phyloP scores from a whole-genome alignment of 2,329 filamentous ascomycete genomes.

The Aspergillus texensis region DNA sequence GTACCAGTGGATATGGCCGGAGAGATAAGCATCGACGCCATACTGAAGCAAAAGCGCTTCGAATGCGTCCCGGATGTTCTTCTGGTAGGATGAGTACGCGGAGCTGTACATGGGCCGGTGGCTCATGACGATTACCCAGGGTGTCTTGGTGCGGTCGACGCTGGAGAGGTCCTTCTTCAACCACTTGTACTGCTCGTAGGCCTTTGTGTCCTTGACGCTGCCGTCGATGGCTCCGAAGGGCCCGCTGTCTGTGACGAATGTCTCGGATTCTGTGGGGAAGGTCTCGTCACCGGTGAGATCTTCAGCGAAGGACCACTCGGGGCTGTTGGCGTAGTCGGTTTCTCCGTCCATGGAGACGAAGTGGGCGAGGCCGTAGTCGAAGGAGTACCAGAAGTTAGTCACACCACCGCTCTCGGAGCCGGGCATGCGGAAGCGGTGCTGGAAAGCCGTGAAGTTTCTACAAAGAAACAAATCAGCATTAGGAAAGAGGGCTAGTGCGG shows the following conservation, averaged over 20 bases:
- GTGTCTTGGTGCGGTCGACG: slow-evolving; percentile 51
- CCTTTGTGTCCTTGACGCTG: slow-evolving; percentile 43
- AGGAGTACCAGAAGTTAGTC: slow-evolving; percentile 58
- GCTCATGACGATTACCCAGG: slow-evolving; percentile 54
- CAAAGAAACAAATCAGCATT: not conserved
- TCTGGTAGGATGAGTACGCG: slow-evolving; percentile 48
- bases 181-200: slow-evolving; percentile 54
- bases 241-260: slow-evolving; percentile 52
- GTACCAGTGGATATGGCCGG: slow-evolving; percentile 53
- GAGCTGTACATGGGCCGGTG: slow-evolving; percentile 56
- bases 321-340: slow-evolving; percentile 54
- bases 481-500: no score
- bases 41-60: slow-evolving; percentile 49
- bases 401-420: slow-evolving; percentile 52
- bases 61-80: slow-evolving; percentile 49
- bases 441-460: slow-evolving; percentile 55
- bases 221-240: slow-evolving; percentile 52
- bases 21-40: slow-evolving; percentile 52
- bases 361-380: slow-evolving; percentile 58
- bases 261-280: slow-evolving; percentile 45
- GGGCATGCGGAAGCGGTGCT: slow-evolving; percentile 57
- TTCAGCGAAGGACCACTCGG: slow-evolving; percentile 48
- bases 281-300: slow-evolving; percentile 48
- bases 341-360: slow-evolving; percentile 54
- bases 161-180: slow-evolving; percentile 48